phyloP scores from a whole-genome alignment of 108 stramenopile species.

The Fistulifera solaris region DNA sequence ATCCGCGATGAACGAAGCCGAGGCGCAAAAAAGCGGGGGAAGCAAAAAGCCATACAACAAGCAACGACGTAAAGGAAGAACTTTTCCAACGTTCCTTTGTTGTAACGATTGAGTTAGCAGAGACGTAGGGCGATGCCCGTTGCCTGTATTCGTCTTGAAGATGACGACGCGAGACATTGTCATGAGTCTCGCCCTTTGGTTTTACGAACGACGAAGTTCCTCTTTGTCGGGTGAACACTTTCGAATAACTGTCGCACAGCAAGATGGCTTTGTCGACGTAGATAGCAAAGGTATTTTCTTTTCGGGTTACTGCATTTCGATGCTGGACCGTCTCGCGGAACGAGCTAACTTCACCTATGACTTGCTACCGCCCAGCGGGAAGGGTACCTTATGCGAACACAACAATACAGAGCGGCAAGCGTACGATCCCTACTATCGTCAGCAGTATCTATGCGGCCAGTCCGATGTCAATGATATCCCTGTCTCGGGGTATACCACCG shows the following conservation, averaged over 20 bases:
- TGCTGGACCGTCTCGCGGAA: slow-evolving; percentile 8
- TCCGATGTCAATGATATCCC: slow-evolving; percentile 23
- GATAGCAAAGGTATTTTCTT: neutral
- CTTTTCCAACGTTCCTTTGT: too few relatives aligned
- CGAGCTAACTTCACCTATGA: slow-evolving; percentile 23
- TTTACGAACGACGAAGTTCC: too few relatives aligned
- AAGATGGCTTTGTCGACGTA: slow-evolving; percentile 18
- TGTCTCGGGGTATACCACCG: slow-evolving; percentile 8
- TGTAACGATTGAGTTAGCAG: too few relatives aligned
- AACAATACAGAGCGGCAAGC: neutral
- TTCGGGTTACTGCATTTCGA: slow-evolving; percentile 15
- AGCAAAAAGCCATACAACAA: too few relatives aligned
- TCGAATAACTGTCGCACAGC: slow-evolving; percentile 18
- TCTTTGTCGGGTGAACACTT: slow-evolving; percentile 20
- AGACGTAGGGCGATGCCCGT: too few relatives aligned
- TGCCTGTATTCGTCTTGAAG: too few relatives aligned
- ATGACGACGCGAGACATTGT: too few relatives aligned
- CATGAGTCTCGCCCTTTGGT: too few relatives aligned
- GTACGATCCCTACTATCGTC: slow-evolving; percentile 10
- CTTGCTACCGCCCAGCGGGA: slow-evolving; percentile 17
- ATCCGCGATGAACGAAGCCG: too few relatives aligned
- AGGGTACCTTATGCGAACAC: slow-evolving; percentile 14
- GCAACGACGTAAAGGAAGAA: too few relatives aligned
- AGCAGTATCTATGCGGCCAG: slow-evolving; percentile 22
- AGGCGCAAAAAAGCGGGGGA: too few relatives aligned